Evolutionary conservation across 441 rosid species (phyloP).

Genomic region (Theobroma grandiflorum): DNA sequence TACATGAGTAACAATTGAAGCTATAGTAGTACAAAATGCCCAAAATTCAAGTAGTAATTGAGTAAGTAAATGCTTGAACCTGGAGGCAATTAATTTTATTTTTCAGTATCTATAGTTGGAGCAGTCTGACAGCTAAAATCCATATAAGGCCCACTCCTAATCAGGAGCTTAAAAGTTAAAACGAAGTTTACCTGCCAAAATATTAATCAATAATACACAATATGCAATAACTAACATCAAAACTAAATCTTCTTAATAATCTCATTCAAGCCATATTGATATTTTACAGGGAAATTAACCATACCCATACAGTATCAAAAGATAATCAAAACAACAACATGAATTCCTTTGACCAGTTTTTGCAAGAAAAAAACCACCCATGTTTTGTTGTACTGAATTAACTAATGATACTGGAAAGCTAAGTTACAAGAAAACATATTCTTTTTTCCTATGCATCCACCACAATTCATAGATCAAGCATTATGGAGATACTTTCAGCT

Average conservation of each 20-base stretch:
- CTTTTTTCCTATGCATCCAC: background rate
- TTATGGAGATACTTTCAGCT: background rate
- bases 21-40: background rate
- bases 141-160: background rate
- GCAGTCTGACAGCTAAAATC: background rate
- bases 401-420: background rate
- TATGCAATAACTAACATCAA: background rate
- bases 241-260: background rate
- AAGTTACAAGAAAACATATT: background rate
- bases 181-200: background rate
- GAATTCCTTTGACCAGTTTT: background rate
- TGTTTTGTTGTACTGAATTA: background rate
- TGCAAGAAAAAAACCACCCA: background rate
- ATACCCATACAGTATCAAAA: background rate
- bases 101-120: background rate
- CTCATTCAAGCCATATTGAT: background rate
- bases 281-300: background rate
- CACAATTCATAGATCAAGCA: background rate
- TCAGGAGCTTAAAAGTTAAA: background rate
- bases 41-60: background rate
- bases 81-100: background rate
- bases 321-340: background rate
- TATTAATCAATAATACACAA: background rate
- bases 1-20: slow-evolving; percentile 1
- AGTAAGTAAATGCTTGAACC: background rate